Percentiles rank a stretch among this genome's conserved stretches.
Conservation (phyloP, 2,329 filamentous ascomycete genomes). For the Calonectria multiphialidica region DNA sequence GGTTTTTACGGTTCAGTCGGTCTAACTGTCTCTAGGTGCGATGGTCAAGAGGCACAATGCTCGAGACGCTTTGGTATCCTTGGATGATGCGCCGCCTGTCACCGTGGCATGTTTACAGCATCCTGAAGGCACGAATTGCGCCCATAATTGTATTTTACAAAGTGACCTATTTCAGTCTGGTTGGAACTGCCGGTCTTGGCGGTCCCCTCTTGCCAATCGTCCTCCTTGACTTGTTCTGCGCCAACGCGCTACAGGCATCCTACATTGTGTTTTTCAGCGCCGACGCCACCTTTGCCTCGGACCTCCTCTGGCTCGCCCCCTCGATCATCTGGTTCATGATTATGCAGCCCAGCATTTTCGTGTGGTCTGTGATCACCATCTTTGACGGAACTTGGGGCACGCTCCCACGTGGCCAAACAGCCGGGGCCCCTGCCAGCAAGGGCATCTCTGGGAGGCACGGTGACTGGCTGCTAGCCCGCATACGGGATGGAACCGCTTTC, state of each 20-base stretch:
- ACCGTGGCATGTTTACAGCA: background rate
- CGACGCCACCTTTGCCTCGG: background rate
- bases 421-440: background rate
- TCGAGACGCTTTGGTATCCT: background rate
- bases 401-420: background rate
- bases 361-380: conserved; percentile 13
- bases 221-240: background rate
- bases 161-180: background rate
- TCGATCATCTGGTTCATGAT: conserved; percentile 10
- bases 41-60: conserved; percentile 1
- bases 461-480: background rate
- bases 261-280: conserved; percentile 3
- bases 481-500: background rate
- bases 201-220: background rate
- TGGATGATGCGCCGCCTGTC: background rate
- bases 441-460: background rate
- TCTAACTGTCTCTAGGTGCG: background rate
- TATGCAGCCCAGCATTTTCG: conserved; percentile 8
- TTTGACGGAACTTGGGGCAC: conserved; percentile 9
- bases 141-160: background rate
- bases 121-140: background rate
- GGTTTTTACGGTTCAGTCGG: too few relatives aligned
- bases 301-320: background rate
- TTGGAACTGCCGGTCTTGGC: background rate
- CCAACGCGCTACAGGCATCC: conserved; percentile 1